Evolutionary conservation across 2,329 filamentous ascomycete genomes (phyloP).

Genomic region (Xylariaceae sp.): DNA sequence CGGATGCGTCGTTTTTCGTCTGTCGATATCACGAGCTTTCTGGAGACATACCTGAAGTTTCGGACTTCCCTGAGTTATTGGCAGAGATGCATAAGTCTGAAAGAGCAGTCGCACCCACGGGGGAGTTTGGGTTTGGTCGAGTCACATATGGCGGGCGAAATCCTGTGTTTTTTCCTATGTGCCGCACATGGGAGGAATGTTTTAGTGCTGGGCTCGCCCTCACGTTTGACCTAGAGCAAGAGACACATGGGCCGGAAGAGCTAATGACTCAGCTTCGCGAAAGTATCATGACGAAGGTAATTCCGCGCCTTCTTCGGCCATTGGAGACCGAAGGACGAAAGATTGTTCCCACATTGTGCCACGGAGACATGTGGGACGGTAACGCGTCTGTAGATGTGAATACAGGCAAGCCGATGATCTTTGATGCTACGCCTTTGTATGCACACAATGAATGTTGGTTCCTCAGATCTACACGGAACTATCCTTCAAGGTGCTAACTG

Average conservation of each 20-base stretch:
- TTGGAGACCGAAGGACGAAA: constrained; percentile 7
- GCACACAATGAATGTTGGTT: constrained; percentile 19
- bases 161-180: constrained; percentile 13
- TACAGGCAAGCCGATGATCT: constrained; percentile 4
- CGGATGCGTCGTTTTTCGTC: constrained; percentile 33
- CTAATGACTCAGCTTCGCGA: constrained; percentile 6
- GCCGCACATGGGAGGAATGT: constrained; percentile 23
- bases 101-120: constrained; percentile 14
- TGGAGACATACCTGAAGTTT: constrained; percentile 3
- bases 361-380: constrained; percentile 18
- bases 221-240: constrained; percentile 10
- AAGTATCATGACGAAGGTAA: constrained; percentile 11
- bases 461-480: neutral
- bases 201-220: constrained; percentile 12
- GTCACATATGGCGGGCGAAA: constrained; percentile 17
- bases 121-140: constrained; percentile 24
- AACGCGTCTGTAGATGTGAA: constrained; percentile 10
- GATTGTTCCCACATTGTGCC: constrained; percentile 10
- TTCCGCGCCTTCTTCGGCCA: constrained; percentile 15
- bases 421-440: constrained; percentile 12
- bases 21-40: constrained; percentile 13
- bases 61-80: constrained; percentile 8
- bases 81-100: constrained; percentile 15
- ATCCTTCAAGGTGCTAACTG: neutral
- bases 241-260: constrained; percentile 12